Evolutionary conservation across 1,284 basidiomycete species (phyloP).

Genomic region (Ceratobasidium sp.): DNA sequence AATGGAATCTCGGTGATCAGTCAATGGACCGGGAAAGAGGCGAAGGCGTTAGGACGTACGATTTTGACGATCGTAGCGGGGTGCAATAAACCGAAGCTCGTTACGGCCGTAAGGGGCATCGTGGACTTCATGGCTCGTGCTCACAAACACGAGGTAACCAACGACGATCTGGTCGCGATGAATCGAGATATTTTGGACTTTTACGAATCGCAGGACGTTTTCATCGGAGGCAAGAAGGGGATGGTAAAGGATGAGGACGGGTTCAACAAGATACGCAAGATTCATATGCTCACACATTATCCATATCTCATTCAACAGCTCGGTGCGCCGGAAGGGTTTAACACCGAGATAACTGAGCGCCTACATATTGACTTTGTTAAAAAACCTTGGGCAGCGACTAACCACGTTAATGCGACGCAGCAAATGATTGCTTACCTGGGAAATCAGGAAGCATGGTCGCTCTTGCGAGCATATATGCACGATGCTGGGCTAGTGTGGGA

Average conservation of each 20-base stretch:
- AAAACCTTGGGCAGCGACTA: slow-evolving; percentile 36
- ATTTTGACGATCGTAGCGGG: slow-evolving; percentile 18
- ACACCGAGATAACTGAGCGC: slow-evolving; percentile 44
- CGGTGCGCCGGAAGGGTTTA: slow-evolving; percentile 40
- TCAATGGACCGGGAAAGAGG: slow-evolving; percentile 47
- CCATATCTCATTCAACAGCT: slow-evolving; percentile 20
- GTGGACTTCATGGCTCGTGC: slow-evolving; percentile 58
- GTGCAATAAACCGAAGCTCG: background rate
- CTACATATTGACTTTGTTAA: slow-evolving; percentile 46
- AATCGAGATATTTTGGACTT: slow-evolving; percentile 44
- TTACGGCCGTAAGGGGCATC: slow-evolving; percentile 50
- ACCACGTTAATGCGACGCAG: slow-evolving; percentile 12
- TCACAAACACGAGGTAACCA: slow-evolving; percentile 13
- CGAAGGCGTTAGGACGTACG: slow-evolving; percentile 40
- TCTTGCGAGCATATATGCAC: slow-evolving; percentile 2
- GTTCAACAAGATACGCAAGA: slow-evolving; percentile 32
- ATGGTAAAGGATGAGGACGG: background rate
- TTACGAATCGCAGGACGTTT: slow-evolving; percentile 48
- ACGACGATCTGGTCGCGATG: slow-evolving; percentile 41
- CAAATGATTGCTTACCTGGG: slow-evolving; percentile 46
- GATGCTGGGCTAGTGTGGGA: background rate
- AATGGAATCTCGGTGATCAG: slow-evolving; percentile 26
- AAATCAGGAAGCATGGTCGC: background rate
- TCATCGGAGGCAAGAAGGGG: background rate
- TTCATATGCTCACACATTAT: slow-evolving; percentile 46